phyloP scores from a whole-genome alignment of 495 filamentous ascomycete species.

The Podospora conica region DNA sequence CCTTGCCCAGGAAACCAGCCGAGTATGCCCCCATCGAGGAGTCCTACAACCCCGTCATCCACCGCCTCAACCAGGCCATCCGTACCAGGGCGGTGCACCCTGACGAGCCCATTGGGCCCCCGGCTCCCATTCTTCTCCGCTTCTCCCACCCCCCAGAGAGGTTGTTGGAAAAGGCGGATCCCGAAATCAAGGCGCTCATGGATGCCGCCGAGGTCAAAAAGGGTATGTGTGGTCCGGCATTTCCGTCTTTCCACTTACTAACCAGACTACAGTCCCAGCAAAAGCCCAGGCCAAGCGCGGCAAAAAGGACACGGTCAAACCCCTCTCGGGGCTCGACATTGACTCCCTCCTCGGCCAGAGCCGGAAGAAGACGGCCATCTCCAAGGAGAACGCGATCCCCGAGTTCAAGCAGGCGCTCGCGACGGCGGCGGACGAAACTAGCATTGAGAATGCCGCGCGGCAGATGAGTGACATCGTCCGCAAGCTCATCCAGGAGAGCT shows the following conservation, averaged over 20 bases:
- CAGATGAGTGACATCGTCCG: constrained; percentile 71
- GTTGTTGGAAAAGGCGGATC: constrained; percentile 50
- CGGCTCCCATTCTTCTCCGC: constrained; percentile 61
- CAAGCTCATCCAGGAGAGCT: constrained; percentile 59
- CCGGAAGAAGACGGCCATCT: constrained; percentile 50
- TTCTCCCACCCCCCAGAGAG: constrained; percentile 69
- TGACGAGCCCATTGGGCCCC: constrained; percentile 57
- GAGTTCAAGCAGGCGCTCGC: constrained; percentile 82
- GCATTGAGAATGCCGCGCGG: constrained; percentile 59
- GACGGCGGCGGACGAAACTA: constrained; percentile 52
- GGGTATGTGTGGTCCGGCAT: constrained; percentile 41
- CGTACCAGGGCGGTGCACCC: constrained; percentile 74
- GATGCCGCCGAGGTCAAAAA: constrained; percentile 77
- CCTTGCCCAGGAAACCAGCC: constrained; percentile 47
- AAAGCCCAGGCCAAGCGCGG: constrained; percentile 72
- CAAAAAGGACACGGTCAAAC: constrained; percentile 64
- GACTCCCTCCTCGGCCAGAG: constrained; percentile 63
- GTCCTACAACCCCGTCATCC: constrained; percentile 83
- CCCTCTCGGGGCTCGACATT: constrained; percentile 86
- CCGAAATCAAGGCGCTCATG: constrained; percentile 57
- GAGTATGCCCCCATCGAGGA: constrained; percentile 80
- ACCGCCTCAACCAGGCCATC: constrained; percentile 81
- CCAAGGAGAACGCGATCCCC: constrained; percentile 74
- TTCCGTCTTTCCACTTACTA: constrained; percentile 13
- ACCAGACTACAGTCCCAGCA: constrained; percentile 61